Base-by-base conservation (phyloP, 2,329 filamentous ascomycete genomes). In the Alternaria incomplexa region DNA sequence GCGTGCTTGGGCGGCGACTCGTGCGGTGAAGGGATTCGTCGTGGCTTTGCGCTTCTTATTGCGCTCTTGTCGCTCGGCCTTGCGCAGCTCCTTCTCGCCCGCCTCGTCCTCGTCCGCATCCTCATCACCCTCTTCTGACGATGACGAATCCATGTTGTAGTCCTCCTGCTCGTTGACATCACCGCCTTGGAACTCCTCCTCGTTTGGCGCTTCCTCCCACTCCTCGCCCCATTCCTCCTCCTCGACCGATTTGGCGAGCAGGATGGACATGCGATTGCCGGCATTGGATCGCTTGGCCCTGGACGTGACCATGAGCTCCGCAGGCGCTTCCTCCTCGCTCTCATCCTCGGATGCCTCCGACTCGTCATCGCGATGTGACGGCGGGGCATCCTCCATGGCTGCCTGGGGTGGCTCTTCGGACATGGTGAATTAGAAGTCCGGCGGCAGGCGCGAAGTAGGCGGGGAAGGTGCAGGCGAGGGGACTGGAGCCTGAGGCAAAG, bases 41-140 rank as follows among this genome's bases (percentile, higher is more conserved):
- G 92, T 89, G 2, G 90, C 88, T 75, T 95, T 96, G 69, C 93
- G 89, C 81, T 97, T 97, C 78, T 93, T 92, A 64, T 52, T 74
- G 36, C 72, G 70, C 56, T 80, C 87, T 71, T 91, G 90, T 62
- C 89, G 90, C 61, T 91, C 93, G 71, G 91, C 88, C 67, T 88
- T 90, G 80, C 96, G 89, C 58, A 99, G 80, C 80, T 97, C 93
- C 73, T 90, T 91, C 81, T 99, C 96, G 32, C 96, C 96, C 60
- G 93, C 92, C 5, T 96, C 79, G 45, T 97, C 93, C 68, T 96
- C 88, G 70, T 95, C 88, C 9, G 77, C 81, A 80, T 62, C 90
- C 85, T 55, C 89, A 84, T 79, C 89, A 61, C 93, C 90, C 66
- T 93, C 91, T 67, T 93, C 91, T 0, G 89, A 92, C 0, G 93